Percentiles rank a stretch among this genome's conserved stretches.
Conservation (phyloP, 768 basidiomycete genomes). For the Lactarius sanguifluus region DNA sequence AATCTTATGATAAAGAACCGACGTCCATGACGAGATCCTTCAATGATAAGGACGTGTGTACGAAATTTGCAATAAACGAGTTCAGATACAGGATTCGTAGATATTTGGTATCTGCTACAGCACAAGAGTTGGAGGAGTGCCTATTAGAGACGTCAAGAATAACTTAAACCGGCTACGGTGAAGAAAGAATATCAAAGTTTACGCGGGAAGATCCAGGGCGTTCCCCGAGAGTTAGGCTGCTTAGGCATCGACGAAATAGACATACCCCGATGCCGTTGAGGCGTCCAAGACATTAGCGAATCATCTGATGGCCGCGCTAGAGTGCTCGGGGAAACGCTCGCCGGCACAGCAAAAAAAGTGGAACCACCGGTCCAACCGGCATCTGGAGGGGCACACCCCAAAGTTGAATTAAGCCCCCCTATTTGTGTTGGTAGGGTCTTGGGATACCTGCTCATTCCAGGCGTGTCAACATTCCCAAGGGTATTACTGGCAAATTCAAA, state of each 20-base stretch:
- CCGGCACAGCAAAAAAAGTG: slow-evolving; percentile 25
- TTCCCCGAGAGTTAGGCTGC: slow-evolving; percentile 1
- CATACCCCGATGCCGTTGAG: slow-evolving; percentile 37
- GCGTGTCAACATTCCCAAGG: slow-evolving; percentile 5
- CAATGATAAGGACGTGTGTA: too few species aligned
- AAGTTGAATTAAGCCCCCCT: background rate
- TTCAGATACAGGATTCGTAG: background rate
- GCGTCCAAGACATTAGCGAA: slow-evolving; percentile 64
- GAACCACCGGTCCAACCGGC: background rate
- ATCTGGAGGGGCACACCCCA: background rate
- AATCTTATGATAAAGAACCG: too few species aligned
- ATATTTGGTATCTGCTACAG: background rate
- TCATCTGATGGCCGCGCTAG: slow-evolving; percentile 44
- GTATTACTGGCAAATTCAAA: background rate
- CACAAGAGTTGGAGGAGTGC: background rate
- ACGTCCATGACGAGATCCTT: too few species aligned
- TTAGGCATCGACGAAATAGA: background rate
- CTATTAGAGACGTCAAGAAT: background rate
- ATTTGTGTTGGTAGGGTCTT: background rate
- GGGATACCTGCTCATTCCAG: background rate
- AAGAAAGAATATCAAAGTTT: background rate
- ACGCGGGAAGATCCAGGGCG: background rate
- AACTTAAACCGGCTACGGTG: background rate
- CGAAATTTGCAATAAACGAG: background rate
- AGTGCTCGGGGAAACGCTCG: too few species aligned